Conservation (phyloP, 2,329 filamentous ascomycete genomes). For the Emergomyces orientalis region DNA sequence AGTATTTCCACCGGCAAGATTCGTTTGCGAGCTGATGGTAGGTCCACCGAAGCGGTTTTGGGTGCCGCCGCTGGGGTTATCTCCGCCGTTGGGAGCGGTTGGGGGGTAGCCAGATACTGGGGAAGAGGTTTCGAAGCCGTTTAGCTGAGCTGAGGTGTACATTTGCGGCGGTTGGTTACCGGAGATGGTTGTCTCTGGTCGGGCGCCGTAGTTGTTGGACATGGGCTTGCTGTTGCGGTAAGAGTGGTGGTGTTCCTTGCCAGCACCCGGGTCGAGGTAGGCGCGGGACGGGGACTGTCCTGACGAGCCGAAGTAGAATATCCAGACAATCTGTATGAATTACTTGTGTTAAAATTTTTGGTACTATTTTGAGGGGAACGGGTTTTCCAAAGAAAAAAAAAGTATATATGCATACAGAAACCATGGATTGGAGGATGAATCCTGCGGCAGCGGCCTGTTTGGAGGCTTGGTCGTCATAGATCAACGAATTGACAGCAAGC, state of each 20-base stretch:
- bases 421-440: constrained; percentile 88
- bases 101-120: constrained; percentile 62
- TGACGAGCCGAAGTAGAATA: constrained; percentile 95
- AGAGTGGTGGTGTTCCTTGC: constrained; percentile 65
- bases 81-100: constrained; percentile 51
- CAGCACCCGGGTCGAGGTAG: constrained; percentile 87
- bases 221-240: constrained; percentile 58
- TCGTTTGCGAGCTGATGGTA: constrained; percentile 13
- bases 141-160: constrained; percentile 93
- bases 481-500: constrained; percentile 73
- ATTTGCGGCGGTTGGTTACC: constrained; percentile 70
- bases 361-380: no score
- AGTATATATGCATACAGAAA: constrained; percentile 56
- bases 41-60: constrained; percentile 24
- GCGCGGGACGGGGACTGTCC: constrained; percentile 76
- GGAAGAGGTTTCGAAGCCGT: constrained; percentile 91
- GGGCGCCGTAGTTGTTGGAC: constrained; percentile 61
- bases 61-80: constrained; percentile 39
- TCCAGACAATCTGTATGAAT: constrained; percentile 79
- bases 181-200: constrained; percentile 75
- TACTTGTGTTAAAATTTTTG: background rate
- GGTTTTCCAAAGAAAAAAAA: background rate
- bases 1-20: constrained; percentile 17
- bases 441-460: constrained; percentile 83
- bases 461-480: constrained; percentile 61